Evolutionary conservation across 306 rosid species (phyloP).

Genomic region (Vigna unguiculata): DNA sequence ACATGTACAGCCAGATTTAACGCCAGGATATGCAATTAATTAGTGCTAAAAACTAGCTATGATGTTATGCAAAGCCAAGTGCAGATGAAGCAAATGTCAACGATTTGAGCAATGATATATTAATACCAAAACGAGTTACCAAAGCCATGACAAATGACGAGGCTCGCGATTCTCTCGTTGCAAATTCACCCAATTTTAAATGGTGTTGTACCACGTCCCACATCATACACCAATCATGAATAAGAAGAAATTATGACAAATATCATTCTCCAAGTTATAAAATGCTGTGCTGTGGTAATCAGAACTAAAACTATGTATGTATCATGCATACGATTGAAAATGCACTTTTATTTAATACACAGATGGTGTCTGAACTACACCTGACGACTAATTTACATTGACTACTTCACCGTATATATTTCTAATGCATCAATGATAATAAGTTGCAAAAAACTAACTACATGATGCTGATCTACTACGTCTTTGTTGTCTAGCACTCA

Average conservation of each 20-base stretch:
- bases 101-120: slow-evolving; percentile 11
- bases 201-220: not conserved
- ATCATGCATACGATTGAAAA: slow-evolving; percentile 9
- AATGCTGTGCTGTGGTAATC: not conserved
- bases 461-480: slow-evolving; percentile 57
- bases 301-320: slow-evolving; percentile 12
- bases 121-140: not conserved
- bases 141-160: not conserved
- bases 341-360: slow-evolving; percentile 16
- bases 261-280: not conserved
- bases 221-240: not conserved
- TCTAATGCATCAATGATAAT: slow-evolving; percentile 12
- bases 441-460: slow-evolving; percentile 55
- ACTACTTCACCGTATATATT: slow-evolving; percentile 23
- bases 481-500: slow-evolving; percentile 29
- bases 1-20: not conserved
- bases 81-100: not conserved
- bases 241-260: not conserved
- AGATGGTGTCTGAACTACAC: slow-evolving; percentile 44
- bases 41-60: not conserved
- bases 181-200: not conserved
- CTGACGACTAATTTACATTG: slow-evolving; percentile 37
- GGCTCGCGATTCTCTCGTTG: not conserved
- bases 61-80: slow-evolving; percentile 3
- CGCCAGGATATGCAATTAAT: not conserved